A percentile compares a stretch with the other conserved stretches of the same genome.
These are phyloP conservation scores for Coniophora puteana DNA, from an alignment of 1,284 basidiomycete genomes.

Conservation along the genomic window DNA sequence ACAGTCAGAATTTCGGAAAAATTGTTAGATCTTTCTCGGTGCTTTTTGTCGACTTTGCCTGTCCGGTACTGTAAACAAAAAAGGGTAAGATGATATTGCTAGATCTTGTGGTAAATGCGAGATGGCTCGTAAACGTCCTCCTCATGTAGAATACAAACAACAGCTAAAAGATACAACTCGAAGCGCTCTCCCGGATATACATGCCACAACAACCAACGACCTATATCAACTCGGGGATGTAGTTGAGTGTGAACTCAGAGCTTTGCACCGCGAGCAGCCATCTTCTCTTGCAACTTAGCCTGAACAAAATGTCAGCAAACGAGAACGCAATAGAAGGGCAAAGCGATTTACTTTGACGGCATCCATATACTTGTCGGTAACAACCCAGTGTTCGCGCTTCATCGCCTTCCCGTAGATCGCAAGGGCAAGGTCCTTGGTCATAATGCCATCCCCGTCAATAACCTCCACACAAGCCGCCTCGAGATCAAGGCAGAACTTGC, in stretches of 20 bases:
- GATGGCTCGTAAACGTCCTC: too few relatives aligned
- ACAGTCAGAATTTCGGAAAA: too few relatives aligned
- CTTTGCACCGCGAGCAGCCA: constrained; percentile 25
- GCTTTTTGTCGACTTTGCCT: too few relatives aligned
- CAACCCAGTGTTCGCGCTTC: constrained; percentile 91
- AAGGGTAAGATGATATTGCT: too few relatives aligned
- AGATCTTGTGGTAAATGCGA: too few relatives aligned
- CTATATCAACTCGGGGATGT: constrained; percentile 4
- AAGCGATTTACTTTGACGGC: constrained; percentile 66
- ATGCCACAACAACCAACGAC: constrained; percentile 11
- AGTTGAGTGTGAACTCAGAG: constrained; percentile 12
- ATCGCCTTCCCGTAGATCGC: constrained; percentile 92
- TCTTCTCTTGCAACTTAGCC: constrained; percentile 53
- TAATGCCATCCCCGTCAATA: constrained; percentile 86
- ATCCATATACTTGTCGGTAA: constrained; percentile 90
- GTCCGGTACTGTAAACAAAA: too few relatives aligned
- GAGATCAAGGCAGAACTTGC: constrained; percentile 75
- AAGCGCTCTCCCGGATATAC: not conserved
- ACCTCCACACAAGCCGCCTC: constrained; percentile 90
- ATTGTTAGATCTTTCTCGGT: too few relatives aligned
- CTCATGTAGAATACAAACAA: constrained; percentile 20
- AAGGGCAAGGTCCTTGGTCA: constrained; percentile 97
- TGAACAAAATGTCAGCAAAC: constrained; percentile 14
- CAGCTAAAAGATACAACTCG: constrained; percentile 11
- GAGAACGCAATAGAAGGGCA: not conserved